phyloP scores from a whole-genome alignment of 139 green algal species.

The Tetraselmis striata region DNA sequence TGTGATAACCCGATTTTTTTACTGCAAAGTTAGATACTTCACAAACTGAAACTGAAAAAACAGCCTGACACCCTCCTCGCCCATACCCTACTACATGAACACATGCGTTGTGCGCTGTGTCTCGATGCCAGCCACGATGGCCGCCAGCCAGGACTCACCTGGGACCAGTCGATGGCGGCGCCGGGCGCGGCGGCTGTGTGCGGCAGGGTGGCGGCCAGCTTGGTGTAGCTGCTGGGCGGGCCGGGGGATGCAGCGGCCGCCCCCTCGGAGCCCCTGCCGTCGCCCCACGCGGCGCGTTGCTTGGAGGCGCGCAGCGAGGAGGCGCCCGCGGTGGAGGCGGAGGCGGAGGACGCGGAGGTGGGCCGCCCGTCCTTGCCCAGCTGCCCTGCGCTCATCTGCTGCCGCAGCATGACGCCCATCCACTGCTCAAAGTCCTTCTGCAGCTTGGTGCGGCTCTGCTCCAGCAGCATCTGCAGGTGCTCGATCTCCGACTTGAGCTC shows the following conservation, averaged over 20 bases:
- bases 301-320: background rate
- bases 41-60: too few species aligned
- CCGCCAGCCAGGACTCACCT: background rate
- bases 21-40: too few species aligned
- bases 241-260: background rate
- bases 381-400: constrained; percentile 8
- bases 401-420: constrained; percentile 39
- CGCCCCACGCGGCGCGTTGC: background rate
- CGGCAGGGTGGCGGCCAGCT: background rate
- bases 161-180: background rate
- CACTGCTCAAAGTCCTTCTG: constrained; percentile 78
- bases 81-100: too few species aligned
- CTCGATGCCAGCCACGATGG: background rate
- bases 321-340: background rate
- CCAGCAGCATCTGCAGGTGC: constrained; percentile 71
- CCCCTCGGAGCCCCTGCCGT: background rate
- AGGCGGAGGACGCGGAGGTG: background rate
- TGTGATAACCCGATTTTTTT: too few species aligned
- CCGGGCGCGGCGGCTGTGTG: background rate
- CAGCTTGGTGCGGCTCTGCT: constrained; percentile 56
- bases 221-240: background rate
- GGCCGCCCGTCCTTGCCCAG: background rate
- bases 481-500: constrained; percentile 82
- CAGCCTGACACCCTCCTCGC: too few species aligned
- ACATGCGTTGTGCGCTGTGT: too few species aligned